phyloP scores from a whole-genome alignment of 2,329 filamentous ascomycete species.

The Fusarium fujikuroi region DNA sequence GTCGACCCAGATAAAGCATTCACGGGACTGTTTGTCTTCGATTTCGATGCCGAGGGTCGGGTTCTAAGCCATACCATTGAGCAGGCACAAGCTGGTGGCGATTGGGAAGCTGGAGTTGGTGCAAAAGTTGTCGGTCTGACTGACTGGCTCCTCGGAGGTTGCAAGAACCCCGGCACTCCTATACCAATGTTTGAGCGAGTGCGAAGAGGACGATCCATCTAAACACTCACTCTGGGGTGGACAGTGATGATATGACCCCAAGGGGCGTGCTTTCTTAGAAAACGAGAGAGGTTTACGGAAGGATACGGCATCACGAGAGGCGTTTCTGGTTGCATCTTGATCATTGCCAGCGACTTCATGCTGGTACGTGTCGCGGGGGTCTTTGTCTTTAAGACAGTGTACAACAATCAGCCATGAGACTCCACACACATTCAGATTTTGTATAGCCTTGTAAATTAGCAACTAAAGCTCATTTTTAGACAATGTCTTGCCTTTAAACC shows the following conservation, averaged over 20 bases:
- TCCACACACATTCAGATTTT: conserved; percentile 37
- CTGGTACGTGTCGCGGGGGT: conserved; percentile 12
- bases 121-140: conserved; percentile 90
- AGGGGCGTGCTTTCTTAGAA: not conserved
- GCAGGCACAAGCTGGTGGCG: conserved; percentile 83
- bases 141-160: conserved; percentile 90
- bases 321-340: conserved; percentile 30
- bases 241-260: not conserved
- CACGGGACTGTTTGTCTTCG: conserved; percentile 91
- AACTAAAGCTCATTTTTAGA: conserved; percentile 2
- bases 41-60: conserved; percentile 88
- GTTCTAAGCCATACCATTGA: conserved; percentile 93
- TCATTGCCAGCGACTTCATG: conserved; percentile 11
- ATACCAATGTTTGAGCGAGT: conserved; percentile 52
- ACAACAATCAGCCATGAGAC: conserved; percentile 41
- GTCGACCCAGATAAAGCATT: conserved; percentile 78
- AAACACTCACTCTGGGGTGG: not conserved
- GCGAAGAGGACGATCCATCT: conserved; percentile 38
- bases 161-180: conserved; percentile 54
- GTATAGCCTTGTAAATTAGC: conserved; percentile 37
- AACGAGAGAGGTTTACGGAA: not conserved
- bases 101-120: conserved; percentile 83
- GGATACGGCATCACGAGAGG: conserved; percentile 23
- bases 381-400: conserved; percentile 31
- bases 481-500: not conserved